A percentile compares a stretch with the other conserved stretches of the same genome.
Conservation (phyloP, 768 basidiomycete species). For the Lactifluus hygrophoroides region DNA sequence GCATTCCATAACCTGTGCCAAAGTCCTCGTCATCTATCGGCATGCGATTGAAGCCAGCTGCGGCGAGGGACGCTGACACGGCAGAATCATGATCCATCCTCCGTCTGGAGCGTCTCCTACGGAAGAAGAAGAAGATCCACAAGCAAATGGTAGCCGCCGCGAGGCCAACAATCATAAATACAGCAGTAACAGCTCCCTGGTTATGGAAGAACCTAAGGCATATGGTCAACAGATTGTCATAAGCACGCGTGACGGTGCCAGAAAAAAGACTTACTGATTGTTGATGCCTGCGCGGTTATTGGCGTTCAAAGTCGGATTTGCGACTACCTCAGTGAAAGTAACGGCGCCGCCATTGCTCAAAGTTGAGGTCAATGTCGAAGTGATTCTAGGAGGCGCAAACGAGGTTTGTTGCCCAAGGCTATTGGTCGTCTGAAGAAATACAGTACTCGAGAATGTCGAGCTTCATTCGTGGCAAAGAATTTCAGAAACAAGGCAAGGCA, state of each 20-base stretch:
- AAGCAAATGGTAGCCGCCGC: slow-evolving; percentile 59
- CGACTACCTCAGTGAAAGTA: slow-evolving; percentile 53
- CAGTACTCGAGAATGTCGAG: slow-evolving; percentile 43
- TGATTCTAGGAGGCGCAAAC: slow-evolving; percentile 49
- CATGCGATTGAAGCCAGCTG: slow-evolving; percentile 58
- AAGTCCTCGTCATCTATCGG: slow-evolving; percentile 47
- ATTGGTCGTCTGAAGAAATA: slow-evolving; percentile 56
- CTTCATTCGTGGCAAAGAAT: slow-evolving; percentile 27
- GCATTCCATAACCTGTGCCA: slow-evolving; percentile 19
- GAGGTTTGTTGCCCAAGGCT: slow-evolving; percentile 39
- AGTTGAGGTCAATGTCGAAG: slow-evolving; percentile 48
- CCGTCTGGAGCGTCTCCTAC: slow-evolving; percentile 51
- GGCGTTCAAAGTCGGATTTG: slow-evolving; percentile 64
- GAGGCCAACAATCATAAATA: slow-evolving; percentile 85
- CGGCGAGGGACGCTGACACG: slow-evolving; percentile 64
- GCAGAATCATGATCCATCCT: slow-evolving; percentile 61
- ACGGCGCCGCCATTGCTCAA: slow-evolving; percentile 41
- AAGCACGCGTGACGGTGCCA: not conserved
- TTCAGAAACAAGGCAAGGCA: slow-evolving; percentile 8
- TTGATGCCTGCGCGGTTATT: slow-evolving; percentile 33
- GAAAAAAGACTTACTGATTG: slow-evolving; percentile 38
- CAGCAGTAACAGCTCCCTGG: slow-evolving; percentile 85
- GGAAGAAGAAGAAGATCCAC: slow-evolving; percentile 63
- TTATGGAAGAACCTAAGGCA: slow-evolving; percentile 69
- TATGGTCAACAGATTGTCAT: not conserved